Conservation (phyloP, 202 grass and related monocot genomes). For the Hordeum pubiflorum region DNA sequence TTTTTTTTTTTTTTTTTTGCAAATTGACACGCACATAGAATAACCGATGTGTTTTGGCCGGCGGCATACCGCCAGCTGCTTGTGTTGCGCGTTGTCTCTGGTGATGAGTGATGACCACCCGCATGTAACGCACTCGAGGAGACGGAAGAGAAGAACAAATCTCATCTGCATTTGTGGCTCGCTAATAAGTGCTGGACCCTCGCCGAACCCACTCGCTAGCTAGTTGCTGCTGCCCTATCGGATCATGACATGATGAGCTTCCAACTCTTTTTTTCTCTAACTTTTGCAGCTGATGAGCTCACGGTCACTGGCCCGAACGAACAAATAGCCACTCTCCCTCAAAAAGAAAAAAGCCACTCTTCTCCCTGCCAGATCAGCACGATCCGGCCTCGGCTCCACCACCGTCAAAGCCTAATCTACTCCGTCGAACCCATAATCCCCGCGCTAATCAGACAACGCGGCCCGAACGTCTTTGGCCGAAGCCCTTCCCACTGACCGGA, state of each 20-base stretch:
- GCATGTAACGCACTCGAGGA: too few relatives aligned
- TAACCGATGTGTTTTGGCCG: too few relatives aligned
- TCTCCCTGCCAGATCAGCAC: background rate
- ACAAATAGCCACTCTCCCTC: background rate
- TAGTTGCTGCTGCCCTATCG: background rate
- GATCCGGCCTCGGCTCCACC: constrained; percentile 9
- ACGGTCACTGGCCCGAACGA: background rate
- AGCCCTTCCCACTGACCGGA: background rate
- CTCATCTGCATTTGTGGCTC: background rate
- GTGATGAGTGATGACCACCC: background rate
- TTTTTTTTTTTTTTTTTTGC: too few relatives aligned
- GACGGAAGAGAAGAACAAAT: background rate
- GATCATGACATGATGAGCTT: background rate
- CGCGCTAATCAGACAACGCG: background rate
- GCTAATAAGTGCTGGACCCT: background rate
- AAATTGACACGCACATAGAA: too few relatives aligned
- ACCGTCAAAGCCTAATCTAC: constrained; percentile 29
- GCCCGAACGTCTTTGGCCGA: background rate
- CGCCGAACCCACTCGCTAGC: background rate
- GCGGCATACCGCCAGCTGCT: too few relatives aligned
- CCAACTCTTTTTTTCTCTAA: too few relatives aligned
- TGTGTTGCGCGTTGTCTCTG: background rate
- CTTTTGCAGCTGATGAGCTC: background rate
- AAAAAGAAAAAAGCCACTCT: too few relatives aligned
- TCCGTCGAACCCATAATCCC: background rate